phyloP scores from a whole-genome alignment of 2,329 filamentous ascomycete genomes.

The Ceratocystis papillata region DNA sequence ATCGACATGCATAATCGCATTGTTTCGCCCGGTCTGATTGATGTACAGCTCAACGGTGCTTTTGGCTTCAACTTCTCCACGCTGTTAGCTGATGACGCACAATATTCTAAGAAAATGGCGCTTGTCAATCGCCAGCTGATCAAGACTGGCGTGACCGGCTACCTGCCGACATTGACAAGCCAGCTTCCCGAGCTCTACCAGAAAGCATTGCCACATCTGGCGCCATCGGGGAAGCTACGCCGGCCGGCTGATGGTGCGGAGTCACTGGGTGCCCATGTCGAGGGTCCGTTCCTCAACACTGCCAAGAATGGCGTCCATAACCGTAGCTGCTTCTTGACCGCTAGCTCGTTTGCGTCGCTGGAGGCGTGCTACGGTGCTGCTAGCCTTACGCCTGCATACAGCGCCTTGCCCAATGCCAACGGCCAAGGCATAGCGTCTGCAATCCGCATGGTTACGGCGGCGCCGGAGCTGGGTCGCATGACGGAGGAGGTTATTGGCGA shows the following conservation, averaged over 20 bases:
- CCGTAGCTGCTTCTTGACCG: constrained; percentile 55
- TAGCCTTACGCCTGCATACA: constrained; percentile 45
- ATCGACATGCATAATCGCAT: constrained; percentile 76
- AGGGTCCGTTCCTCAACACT: constrained; percentile 77
- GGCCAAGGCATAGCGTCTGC: constrained; percentile 32
- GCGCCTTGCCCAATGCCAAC: constrained; percentile 22
- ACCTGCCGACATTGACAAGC: constrained; percentile 75
- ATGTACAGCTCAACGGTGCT: constrained; percentile 83
- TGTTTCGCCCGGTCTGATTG: constrained; percentile 74
- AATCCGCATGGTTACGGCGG: constrained; percentile 75
- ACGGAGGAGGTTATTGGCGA: constrained; percentile 54
- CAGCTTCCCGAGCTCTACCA: constrained; percentile 74
- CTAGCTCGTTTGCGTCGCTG: constrained; percentile 53
- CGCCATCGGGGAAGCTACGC: constrained; percentile 53
- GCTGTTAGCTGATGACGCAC: constrained; percentile 50
- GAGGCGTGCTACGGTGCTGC: constrained; percentile 59
- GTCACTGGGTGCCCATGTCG: constrained; percentile 79
- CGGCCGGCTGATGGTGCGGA: constrained; percentile 62
- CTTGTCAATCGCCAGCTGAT: constrained; percentile 62
- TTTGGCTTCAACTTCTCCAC: constrained; percentile 89
- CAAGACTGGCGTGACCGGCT: constrained; percentile 74
- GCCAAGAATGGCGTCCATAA: constrained; percentile 83
- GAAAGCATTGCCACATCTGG: constrained; percentile 64
- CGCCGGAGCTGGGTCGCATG: constrained; percentile 69
- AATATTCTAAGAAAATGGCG: constrained; percentile 62